These are phyloP conservation scores for Tetrahymena thermophila DNA, from an alignment of 73 alveolate species.

Conservation along the genomic window DNA sequence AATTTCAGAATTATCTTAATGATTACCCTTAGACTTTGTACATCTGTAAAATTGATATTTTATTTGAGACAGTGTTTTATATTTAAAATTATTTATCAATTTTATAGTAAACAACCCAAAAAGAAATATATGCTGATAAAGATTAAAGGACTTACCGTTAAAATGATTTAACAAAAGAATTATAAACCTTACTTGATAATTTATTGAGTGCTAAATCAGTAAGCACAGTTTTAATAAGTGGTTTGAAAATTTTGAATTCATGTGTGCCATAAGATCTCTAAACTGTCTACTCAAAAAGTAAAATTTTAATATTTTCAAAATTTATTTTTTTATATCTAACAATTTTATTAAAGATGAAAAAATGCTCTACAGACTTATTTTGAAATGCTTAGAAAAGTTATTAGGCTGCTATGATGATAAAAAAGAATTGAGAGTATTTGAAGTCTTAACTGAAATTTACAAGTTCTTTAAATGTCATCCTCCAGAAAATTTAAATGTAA, in stretches of 20 bases:
- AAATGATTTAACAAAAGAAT: neutral
- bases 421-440: neutral
- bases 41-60: neutral
- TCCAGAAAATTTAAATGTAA: neutral
- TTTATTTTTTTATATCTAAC: neutral
- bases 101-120: neutral
- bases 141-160: neutral
- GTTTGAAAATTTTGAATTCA: neutral
- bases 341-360: neutral
- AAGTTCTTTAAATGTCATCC: neutral
- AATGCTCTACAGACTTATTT: neutral
- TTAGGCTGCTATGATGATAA: neutral
- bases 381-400: neutral
- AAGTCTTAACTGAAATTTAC: neutral
- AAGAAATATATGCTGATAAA: neutral
- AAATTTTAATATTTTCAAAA: neutral
- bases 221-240: neutral
- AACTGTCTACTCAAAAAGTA: neutral
- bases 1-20: neutral
- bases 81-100: neutral
- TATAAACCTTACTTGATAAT: neutral
- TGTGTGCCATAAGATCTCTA: neutral
- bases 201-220: neutral
- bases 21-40: neutral
- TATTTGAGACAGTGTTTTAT: neutral